Evolutionary conservation across 2,329 filamentous ascomycete genomes (phyloP), one percentile per base, ranked within the genome.

Genomic region (Aspergillus jensenii): DNA sequence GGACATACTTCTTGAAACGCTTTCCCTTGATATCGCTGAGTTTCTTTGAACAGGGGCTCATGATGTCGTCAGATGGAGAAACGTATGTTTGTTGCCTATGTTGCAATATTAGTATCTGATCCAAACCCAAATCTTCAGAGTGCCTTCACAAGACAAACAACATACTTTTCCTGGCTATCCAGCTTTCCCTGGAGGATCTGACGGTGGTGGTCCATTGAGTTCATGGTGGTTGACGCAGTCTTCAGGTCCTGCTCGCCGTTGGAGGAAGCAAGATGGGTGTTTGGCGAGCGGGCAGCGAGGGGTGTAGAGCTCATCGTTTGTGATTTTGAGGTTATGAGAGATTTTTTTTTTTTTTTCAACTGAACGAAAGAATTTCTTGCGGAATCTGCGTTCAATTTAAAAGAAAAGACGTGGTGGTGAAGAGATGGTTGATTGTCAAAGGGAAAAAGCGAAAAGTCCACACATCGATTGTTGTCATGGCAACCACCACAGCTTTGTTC

Each of bases 11-110:
- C 66, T 77, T 77, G 56, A 80, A 79, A 25, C 77, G 73, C 73
- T 80, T 80, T 39, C 76, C 76, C 72, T 81, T 81, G 55, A 81
- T 68, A 56, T 80, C 75, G 52, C 74, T 79, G 67, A 81, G 55
- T 54, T 81, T 81, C 72, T 79, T 79, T 27, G 78, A 79, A 59
- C 78, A 79, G 3, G 79, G 79, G 51, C 77, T 80, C 74, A 79
- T 78, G 50, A 81, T 78, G 40, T 77, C 75, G 62, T 81, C 79
- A 4, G 78, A 80, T 0, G 79, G 79, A 37, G 78, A 81, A 57
- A 81, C 71, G 61, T 81, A 81, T 44, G 69, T 67, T 51, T 69
- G 62, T 63, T 68, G 59, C 68, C 71, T 66, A 52, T 55, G 15
- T 44, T 25, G 5, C 12, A 19, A 4, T n/a, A 46, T 64, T 48